Percentiles rank a stretch among this genome's conserved stretches.
Evolutionary conservation across 352 stramenopile genomes (phyloP).

Genomic region (Phytophthora europaea): DNA sequence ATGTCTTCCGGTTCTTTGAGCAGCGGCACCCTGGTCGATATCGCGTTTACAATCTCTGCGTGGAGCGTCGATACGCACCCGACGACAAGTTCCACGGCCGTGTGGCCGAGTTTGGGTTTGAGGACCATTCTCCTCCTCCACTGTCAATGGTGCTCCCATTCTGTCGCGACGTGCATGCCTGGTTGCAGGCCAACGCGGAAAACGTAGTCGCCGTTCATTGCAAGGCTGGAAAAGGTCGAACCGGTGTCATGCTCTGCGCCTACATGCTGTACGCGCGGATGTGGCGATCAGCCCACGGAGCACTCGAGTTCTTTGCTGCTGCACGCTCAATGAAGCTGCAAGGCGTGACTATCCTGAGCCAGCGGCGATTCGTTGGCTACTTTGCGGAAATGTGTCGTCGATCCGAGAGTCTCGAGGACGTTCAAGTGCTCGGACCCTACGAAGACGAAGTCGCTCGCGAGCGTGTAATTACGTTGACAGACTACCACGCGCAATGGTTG

Average conservation of each 20-base stretch:
- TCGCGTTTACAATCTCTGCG: constrained; percentile 94
- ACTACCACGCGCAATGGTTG: constrained; percentile 63
- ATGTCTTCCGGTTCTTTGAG: constrained; percentile 93
- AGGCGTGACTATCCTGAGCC: constrained; percentile 87
- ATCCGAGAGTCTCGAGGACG: constrained; percentile 24
- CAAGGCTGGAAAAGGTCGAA: constrained; percentile 93
- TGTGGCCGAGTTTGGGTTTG: constrained; percentile 84
- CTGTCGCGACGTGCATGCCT: constrained; percentile 69
- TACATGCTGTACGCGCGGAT: constrained; percentile 78
- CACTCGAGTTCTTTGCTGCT: constrained; percentile 76
- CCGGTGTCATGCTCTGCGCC: constrained; percentile 89
- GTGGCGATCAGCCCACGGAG: constrained; percentile 67
- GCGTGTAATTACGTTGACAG: constrained; percentile 39
- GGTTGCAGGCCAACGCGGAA: constrained; percentile 60
- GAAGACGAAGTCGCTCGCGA: constrained; percentile 38
- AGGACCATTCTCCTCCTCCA: constrained; percentile 89
- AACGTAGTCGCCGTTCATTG: constrained; percentile 93
- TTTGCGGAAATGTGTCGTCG: constrained; percentile 69
- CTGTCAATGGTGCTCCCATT: constrained; percentile 80
- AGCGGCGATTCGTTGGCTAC: constrained; percentile 83
- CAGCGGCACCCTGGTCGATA: constrained; percentile 80
- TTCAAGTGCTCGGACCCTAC: constrained; percentile 22
- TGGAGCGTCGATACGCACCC: constrained; percentile 84
- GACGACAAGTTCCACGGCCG: constrained; percentile 80
- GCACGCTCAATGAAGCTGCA: constrained; percentile 80